Evolutionary conservation across 768 basidiomycete genomes (phyloP), one percentile per base, ranked within the genome.

Genomic region (Mycena leptocephala): DNA sequence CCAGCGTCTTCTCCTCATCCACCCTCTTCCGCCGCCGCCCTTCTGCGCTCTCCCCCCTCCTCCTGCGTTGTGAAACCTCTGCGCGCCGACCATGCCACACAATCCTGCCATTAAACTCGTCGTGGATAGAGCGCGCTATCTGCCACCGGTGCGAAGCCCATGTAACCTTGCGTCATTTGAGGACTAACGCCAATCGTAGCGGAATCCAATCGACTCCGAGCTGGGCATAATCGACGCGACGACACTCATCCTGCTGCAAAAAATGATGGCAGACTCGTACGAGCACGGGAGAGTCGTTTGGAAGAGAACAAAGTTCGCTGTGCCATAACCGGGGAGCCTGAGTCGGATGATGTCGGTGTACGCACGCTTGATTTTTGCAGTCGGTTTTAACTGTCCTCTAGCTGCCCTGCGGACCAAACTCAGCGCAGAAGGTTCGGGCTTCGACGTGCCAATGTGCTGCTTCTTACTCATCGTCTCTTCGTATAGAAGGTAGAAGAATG

Each of bases 231-330:
- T 70, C 66, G 76, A 77, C n/a, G 76, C 76, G 7, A 77, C 76
- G 20, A 65, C 76, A 37, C 43, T 63, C 18, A 46, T 69, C 16
- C 30, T 72, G 20, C 41, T 77, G 61, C 76, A 77, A 35, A 77
- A 77, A 28, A 74, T 77, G 76, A 74, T 77, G 43, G 76, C 72
- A 22, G 76, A 77, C 55, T 41, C 72, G 53, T 70, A 73, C 55
- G 67, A 77, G 43, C 66, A 69, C 33, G 76, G 76, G 4, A 22
- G 72, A 4, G 59, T 69, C 22, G 58, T 77, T 10, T 77, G 76
- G 76, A 56, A 55, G 76, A 77, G 61, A 70, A 77, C n/a, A 46
- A n/a, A 46, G 63, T 28, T 1, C 75, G 64, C 6, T 51, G 70
- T 48, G 71, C 75, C 18, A 4, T 68, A 0, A 68, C 75, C 13